A percentile compares a stretch with the other conserved stretches of the same genome.
phyloP scores from a whole-genome alignment of 371 early-diverging fungal genomes.

The Neoconidiobolus thromboides region DNA sequence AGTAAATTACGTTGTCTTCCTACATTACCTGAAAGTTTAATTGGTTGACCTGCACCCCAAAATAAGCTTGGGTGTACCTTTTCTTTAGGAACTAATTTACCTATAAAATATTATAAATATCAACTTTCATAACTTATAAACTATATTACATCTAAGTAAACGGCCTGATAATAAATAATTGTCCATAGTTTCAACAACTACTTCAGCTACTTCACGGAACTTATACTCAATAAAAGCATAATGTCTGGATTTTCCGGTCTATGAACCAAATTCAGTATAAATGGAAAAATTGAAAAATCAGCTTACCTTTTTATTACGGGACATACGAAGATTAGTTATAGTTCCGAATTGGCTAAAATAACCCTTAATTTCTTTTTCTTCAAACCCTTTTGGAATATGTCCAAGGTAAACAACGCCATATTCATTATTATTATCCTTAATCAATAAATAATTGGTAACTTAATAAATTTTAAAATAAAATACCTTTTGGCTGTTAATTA shows the following conservation, averaged over 20 bases:
- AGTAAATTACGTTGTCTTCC: neutral
- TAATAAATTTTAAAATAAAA: too few species aligned
- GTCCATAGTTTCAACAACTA: conserved; percentile 90
- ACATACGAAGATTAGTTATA: conserved; percentile 53
- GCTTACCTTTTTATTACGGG: conserved; percentile 59
- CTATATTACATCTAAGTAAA: conserved; percentile 51
- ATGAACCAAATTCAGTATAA: neutral
- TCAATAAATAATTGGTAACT: too few species aligned
- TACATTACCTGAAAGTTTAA: neutral
- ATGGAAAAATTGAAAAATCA: neutral
- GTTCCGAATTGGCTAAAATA: conserved; percentile 89
- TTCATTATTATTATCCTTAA: conserved; percentile 10
- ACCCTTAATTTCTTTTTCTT: conserved; percentile 67
- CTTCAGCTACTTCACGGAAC: conserved; percentile 54
- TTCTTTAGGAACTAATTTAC: conserved; percentile 32
- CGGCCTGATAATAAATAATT: conserved; percentile 76
- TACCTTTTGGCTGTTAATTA: too few species aligned
- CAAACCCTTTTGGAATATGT: conserved; percentile 89
- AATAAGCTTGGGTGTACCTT: conserved; percentile 54
- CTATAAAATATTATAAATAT: conserved; percentile 8
- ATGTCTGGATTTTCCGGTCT: conserved; percentile 75
- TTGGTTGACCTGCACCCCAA: conserved; percentile 19
- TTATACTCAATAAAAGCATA: conserved; percentile 84
- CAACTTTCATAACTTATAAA: conserved; percentile 3
- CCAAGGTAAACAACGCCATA: conserved; percentile 71